A percentile compares a stretch with the other conserved stretches of the same genome.
These are phyloP conservation scores for Entamoeba moshkovskii DNA, from an alignment of 208 protist species.

Conservation along the genomic window DNA sequence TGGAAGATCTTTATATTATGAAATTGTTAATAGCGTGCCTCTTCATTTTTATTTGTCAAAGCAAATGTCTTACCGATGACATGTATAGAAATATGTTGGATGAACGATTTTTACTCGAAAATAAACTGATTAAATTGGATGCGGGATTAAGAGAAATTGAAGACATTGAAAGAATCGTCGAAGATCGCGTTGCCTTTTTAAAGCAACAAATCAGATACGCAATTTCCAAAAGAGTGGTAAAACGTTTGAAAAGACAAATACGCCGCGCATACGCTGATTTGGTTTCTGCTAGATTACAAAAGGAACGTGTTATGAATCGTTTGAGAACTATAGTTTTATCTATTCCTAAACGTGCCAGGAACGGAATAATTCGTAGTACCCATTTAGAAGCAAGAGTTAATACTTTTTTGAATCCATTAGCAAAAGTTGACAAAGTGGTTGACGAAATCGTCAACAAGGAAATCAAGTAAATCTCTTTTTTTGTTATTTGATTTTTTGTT, in stretches of 20 bases:
- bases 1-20: too few relatives aligned
- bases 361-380: not conserved
- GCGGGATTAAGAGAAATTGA: not conserved
- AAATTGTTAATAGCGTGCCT: too few relatives aligned
- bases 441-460: not conserved
- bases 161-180: not conserved
- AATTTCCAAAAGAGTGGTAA: not conserved
- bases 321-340: not conserved
- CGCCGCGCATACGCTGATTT: not conserved
- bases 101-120: not conserved
- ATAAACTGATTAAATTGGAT: not conserved
- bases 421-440: not conserved
- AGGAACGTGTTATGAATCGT: not conserved
- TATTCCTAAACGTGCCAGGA: not conserved
- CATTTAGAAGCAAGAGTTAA: not conserved
- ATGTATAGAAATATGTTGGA: constrained; percentile 1
- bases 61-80: not conserved
- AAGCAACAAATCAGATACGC: not conserved
- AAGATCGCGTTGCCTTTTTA: not conserved
- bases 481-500: too few relatives aligned
- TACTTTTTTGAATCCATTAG: not conserved
- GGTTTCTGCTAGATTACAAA: not conserved
- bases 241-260: not conserved
- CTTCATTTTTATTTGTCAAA: too few relatives aligned
- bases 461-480: not conserved